These are phyloP conservation scores for Diophrys appendiculata DNA, from an alignment of 73 alveolate genomes.

Conservation along the genomic window DNA sequence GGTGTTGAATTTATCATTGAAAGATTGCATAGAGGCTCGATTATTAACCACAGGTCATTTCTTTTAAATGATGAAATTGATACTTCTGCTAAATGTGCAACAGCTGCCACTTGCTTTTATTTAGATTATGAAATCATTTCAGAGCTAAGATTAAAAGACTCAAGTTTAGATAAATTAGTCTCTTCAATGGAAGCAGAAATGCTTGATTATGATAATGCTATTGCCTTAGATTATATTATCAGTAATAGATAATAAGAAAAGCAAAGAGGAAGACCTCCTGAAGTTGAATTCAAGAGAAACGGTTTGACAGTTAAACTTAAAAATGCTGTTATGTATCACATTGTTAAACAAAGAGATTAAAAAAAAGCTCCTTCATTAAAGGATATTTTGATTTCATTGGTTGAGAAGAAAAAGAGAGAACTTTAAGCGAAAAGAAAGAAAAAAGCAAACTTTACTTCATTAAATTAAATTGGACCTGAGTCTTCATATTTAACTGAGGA, in stretches of 20 bases:
- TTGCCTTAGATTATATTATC: constrained; percentile 54
- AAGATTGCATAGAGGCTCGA: constrained; percentile 41
- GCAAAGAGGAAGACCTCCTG: constrained; percentile 24
- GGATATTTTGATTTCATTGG: constrained; percentile 25
- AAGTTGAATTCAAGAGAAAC: constrained; percentile 35
- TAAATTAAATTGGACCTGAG: no score
- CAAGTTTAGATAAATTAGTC: constrained; percentile 21
- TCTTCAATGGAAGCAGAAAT: constrained; percentile 22
- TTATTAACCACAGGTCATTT: constrained; percentile 45
- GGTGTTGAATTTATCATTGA: constrained; percentile 48
- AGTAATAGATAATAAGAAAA: no score
- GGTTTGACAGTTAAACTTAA: constrained; percentile 41
- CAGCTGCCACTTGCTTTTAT: constrained; percentile 27
- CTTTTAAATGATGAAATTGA: constrained; percentile 38
- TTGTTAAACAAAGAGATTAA: constrained; percentile 30
- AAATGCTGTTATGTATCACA: constrained; percentile 36
- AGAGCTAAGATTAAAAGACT: constrained; percentile 13
- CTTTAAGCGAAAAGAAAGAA: constrained; percentile 12
- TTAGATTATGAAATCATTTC: constrained; percentile 17
- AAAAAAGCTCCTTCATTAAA: constrained; percentile 23
- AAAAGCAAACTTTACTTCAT: no score
- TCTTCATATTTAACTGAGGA: no score
- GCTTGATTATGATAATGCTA: constrained; percentile 14
- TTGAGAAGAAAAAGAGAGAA: constrained; percentile 41
- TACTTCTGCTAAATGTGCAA: constrained; percentile 16